phyloP scores from a whole-genome alignment of 1,284 basidiomycete species.

The Apiotrichum gracile region DNA sequence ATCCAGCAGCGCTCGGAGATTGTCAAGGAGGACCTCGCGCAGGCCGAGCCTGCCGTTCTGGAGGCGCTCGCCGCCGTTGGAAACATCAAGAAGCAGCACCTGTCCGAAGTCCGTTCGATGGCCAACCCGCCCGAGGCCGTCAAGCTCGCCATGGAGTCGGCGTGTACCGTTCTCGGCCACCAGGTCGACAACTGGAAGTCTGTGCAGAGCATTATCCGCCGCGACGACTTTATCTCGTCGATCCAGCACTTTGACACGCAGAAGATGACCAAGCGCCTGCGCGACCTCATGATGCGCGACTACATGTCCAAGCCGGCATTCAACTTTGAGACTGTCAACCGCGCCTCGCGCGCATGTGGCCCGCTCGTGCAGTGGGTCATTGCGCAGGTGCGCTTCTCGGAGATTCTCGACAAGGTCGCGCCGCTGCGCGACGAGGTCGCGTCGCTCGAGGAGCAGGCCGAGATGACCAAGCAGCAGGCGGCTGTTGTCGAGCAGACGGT shows the following conservation, averaged over 20 bases:
- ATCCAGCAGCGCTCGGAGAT: constrained; percentile 82
- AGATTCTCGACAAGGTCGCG: constrained; percentile 96
- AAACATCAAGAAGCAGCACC: constrained; percentile 93
- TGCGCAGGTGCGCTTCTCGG: constrained; percentile 94
- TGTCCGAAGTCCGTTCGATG: constrained; percentile 98
- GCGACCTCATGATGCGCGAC: constrained; percentile 89
- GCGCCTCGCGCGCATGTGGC: constrained; percentile 94
- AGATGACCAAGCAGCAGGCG: constrained; percentile 88
- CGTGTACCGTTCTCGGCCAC: constrained; percentile 95
- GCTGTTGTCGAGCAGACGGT: constrained; percentile 86
- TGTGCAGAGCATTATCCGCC: constrained; percentile 91
- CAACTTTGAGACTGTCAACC: constrained; percentile 93
- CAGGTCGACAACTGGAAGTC: constrained; percentile 90
- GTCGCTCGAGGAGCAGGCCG: constrained; percentile 84
- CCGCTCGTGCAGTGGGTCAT: constrained; percentile 98
- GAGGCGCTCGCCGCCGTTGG: constrained; percentile 94
- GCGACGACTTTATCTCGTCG: constrained; percentile 93
- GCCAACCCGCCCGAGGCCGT: constrained; percentile 97
- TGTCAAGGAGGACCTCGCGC: constrained; percentile 92
- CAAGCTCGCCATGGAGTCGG: constrained; percentile 97
- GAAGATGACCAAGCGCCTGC: constrained; percentile 82
- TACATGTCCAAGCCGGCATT: constrained; percentile 86
- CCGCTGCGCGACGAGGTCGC: constrained; percentile 94
- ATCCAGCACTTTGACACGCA: constrained; percentile 97
- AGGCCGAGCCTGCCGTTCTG: constrained; percentile 93